phyloP scores from a whole-genome alignment of 2,329 filamentous ascomycete species.

The Botrytis fabae region DNA sequence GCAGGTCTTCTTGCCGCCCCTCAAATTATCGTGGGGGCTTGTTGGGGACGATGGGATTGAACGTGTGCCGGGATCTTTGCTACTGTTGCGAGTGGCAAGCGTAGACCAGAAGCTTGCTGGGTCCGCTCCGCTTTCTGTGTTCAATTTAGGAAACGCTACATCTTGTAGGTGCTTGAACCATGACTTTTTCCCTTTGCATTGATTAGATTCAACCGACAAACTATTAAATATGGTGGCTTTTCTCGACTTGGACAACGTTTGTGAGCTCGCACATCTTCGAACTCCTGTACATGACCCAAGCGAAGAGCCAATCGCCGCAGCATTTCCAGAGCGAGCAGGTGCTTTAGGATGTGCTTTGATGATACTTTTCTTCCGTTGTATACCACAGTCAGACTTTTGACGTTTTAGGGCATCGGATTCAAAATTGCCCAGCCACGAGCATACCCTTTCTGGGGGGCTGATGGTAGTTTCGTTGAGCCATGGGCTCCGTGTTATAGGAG shows the following conservation, averaged over 20 bases:
- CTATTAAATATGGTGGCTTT: constrained; percentile 27
- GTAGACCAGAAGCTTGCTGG: constrained; percentile 1
- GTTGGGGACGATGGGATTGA: not conserved
- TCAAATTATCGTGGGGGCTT: not conserved
- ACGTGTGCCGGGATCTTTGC: constrained; percentile 1
- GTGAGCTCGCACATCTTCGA: constrained; percentile 27
- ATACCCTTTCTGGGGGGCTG: constrained; percentile 21
- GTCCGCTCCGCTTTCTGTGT: not conserved
- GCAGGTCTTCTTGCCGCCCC: not conserved
- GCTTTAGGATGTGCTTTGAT: constrained; percentile 30
- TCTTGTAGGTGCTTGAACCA: constrained; percentile 13
- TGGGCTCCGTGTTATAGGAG: not conserved
- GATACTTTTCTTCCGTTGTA: constrained; percentile 22
- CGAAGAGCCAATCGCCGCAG: constrained; percentile 27
- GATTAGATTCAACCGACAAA: constrained; percentile 14
- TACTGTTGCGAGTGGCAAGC: not conserved
- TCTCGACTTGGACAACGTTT: constrained; percentile 24
- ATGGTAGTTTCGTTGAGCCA: not conserved
- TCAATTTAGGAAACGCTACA: not conserved
- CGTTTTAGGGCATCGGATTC: not conserved
- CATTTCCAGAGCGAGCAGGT: constrained; percentile 25
- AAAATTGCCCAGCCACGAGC: not conserved
- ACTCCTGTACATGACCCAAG: constrained; percentile 28
- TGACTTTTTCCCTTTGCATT: constrained; percentile 12
- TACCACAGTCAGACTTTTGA: constrained; percentile 10